These are phyloP conservation scores for Aspergillus sp. DNA, from an alignment of 2,329 filamentous ascomycete species.

Conservation along the genomic window DNA sequence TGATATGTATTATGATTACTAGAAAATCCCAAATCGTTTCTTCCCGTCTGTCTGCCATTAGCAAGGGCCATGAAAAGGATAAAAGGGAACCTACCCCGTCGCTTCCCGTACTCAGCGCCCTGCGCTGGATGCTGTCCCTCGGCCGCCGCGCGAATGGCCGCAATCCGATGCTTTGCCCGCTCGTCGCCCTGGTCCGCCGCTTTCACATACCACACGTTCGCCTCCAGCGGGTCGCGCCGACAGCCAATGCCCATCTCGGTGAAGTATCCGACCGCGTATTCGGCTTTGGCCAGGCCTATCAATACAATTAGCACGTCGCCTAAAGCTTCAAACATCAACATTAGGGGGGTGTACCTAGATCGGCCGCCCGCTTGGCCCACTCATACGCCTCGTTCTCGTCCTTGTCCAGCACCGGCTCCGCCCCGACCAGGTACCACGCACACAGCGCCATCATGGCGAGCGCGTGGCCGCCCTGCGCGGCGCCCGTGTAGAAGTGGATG, in stretches of 20 bases:
- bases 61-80: not conserved
- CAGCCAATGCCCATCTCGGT: slow-evolving; percentile 98
- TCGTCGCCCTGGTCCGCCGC: slow-evolving; percentile 91
- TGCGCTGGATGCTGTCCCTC: slow-evolving; percentile 47
- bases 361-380: slow-evolving; percentile 86
- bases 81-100: slow-evolving; percentile 10
- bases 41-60: slow-evolving; percentile 8
- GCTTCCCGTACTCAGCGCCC: slow-evolving; percentile 21
- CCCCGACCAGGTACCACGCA: slow-evolving; percentile 97
- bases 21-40: slow-evolving; percentile 11
- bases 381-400: slow-evolving; percentile 96
- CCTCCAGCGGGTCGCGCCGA: slow-evolving; percentile 88
- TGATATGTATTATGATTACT: not conserved
- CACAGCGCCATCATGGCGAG: slow-evolving; percentile 97
- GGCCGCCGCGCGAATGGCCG: slow-evolving; percentile 82
- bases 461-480: slow-evolving; percentile 79
- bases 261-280: slow-evolving; percentile 95
- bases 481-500: slow-evolving; percentile 95
- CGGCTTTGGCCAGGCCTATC: slow-evolving; percentile 60
- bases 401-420: slow-evolving; percentile 86
- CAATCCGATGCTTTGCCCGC: slow-evolving; percentile 79
- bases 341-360: slow-evolving; percentile 67
- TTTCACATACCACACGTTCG: slow-evolving; percentile 97
- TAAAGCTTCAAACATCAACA: too few relatives aligned
- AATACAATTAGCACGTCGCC: not conserved